Evolutionary conservation across 768 basidiomycete species (phyloP), one percentile per base, ranked within the genome.

Genomic region (Lactarius indigo): DNA sequence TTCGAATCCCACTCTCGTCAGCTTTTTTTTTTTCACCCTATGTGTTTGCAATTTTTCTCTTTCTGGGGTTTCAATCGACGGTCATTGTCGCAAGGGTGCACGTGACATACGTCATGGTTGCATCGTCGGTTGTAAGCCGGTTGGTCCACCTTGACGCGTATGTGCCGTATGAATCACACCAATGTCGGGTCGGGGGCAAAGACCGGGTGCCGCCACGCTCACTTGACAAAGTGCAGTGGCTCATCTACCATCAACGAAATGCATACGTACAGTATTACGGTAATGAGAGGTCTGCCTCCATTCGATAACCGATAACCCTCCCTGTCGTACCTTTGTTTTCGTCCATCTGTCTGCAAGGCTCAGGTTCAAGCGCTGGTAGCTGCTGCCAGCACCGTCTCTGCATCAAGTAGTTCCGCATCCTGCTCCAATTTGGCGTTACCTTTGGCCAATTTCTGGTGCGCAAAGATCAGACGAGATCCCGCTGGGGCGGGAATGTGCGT

Each of bases 321-420:
- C 10, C 8, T n/a, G 42, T 20, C 41, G 18, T 44, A 20, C 42
- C 20, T n/a, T n/a, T n/a, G n/a, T n/a, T 52, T 13, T 52, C 50
- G 5, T 23, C n/a, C n/a, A n/a, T n/a, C 47, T 23, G 23, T 50
- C 47, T 5, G 12, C 5, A 13, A 52, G 23, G 50, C 12, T 52
- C 26, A 23, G 12, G 50, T 52, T 52, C 50, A 52, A 52, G n/a
- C 50, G 26, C 50, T 26, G 13, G 50, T 13, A 26, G 23, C 83
- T 71, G 80, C 80, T 72, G 84, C 80, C 65, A 92, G 72, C 23
- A 80, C 75, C 67, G 82, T 82, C 74, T 90, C 82, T 39, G 91
- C 91, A 54, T 76, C 73, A 44, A 74, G 59, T 10, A 78, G 60
- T 57, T 76, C 77, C 66, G 78, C 71, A 66, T 76, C 76, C 56